phyloP scores from a whole-genome alignment of 441 rosid species.

The Francoa sonchifolia region DNA sequence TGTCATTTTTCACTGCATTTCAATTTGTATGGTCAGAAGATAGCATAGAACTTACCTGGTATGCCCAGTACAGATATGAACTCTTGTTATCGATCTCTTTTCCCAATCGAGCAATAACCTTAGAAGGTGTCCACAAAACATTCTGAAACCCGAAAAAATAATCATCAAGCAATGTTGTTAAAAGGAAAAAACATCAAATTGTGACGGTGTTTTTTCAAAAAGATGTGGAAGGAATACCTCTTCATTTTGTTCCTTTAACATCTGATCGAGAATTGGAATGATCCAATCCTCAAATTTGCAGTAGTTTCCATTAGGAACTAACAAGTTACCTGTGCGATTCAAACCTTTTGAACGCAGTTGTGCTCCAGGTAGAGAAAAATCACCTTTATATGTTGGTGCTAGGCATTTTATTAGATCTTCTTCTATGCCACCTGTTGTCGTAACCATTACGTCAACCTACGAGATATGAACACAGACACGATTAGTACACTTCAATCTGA shows the following conservation, averaged over 20 bases:
- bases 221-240: constrained; percentile 30
- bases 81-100: constrained; percentile 70
- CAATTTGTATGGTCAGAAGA: no score
- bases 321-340: constrained; percentile 79
- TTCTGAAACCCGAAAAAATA: constrained; percentile 38
- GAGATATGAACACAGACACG: no score
- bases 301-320: constrained; percentile 85
- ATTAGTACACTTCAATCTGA: no score
- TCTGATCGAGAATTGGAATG: constrained; percentile 70
- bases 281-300: constrained; percentile 97
- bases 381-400: constrained; percentile 82
- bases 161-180: no score
- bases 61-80: constrained; percentile 90
- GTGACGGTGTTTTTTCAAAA: neutral
- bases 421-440: constrained; percentile 89
- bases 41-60: constrained; percentile 33
- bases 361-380: constrained; percentile 68
- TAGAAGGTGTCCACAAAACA: constrained; percentile 79
- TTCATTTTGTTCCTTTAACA: constrained; percentile 80
- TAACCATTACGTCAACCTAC: constrained; percentile 84
- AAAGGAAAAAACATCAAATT: no score
- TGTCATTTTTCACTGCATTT: no score
- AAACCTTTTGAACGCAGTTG: constrained; percentile 62
- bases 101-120: constrained; percentile 61
- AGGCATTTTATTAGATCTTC: constrained; percentile 92